phyloP scores from a whole-genome alignment of 257 asterid species.

The Thymus mandschuricus region DNA sequence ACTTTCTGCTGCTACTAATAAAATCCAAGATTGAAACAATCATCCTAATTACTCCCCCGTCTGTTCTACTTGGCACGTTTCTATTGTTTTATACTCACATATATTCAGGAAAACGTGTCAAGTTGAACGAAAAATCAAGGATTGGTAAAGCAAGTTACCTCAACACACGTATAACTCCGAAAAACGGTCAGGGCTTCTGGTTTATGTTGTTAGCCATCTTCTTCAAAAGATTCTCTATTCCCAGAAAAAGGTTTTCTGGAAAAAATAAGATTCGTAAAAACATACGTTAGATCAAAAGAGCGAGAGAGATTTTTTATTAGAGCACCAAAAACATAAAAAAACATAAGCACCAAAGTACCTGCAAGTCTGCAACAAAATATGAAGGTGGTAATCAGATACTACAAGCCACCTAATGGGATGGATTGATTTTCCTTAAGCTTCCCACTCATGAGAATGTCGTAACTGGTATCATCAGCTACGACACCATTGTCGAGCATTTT shows the following conservation, averaged over 20 bases:
- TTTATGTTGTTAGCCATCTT: not conserved
- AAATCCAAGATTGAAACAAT: not conserved
- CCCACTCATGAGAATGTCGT: slow-evolving; percentile 62
- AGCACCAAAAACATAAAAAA: not conserved
- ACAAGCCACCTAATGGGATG: slow-evolving; percentile 26
- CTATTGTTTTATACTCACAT: too few species aligned
- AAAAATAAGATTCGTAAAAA: not conserved
- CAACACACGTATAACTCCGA: not conserved
- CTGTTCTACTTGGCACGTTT: too few species aligned
- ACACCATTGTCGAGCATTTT: slow-evolving; percentile 88
- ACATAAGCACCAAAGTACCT: not conserved
- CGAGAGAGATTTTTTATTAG: too few species aligned
- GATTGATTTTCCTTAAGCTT: slow-evolving; percentile 35
- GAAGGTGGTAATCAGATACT: too few species aligned
- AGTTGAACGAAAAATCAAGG: not conserved
- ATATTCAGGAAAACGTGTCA: not conserved
- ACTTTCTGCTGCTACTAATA: not conserved
- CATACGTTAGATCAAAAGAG: too few species aligned
- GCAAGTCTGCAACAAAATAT: not conserved
- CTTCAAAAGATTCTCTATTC: not conserved
- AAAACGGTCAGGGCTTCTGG: not conserved
- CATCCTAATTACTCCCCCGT: too few species aligned
- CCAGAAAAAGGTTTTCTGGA: too few species aligned
- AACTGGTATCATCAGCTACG: slow-evolving; percentile 60
- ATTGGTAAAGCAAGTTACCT: not conserved